A percentile compares a stretch with the other conserved stretches of the same genome.
Conservation (phyloP, 176 grass and related monocot species). For the Aegilops bicornis region DNA sequence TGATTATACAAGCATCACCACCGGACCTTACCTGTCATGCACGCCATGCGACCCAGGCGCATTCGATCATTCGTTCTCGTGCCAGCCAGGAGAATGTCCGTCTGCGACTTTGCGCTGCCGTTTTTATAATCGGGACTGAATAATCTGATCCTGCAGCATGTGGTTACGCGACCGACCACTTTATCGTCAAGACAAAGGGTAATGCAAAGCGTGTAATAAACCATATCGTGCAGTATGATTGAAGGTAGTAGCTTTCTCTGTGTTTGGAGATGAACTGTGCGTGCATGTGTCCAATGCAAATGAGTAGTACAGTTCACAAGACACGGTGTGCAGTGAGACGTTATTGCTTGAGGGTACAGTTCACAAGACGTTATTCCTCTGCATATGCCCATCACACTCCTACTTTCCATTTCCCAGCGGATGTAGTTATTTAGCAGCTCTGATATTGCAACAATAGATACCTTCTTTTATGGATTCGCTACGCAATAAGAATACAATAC, state of each 20-base stretch:
- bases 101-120: not conserved
- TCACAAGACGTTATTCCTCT: no score
- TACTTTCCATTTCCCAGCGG: not conserved
- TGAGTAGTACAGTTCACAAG: not conserved
- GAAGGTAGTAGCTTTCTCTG: not conserved
- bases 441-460: not conserved
- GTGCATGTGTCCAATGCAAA: not conserved
- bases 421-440: not conserved
- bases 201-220: not conserved
- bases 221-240: slow-evolving; percentile 10
- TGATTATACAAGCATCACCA: slow-evolving; percentile 23
- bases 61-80: slow-evolving; percentile 20
- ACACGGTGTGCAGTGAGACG: not conserved
- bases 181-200: not conserved
- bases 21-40: slow-evolving; percentile 32
- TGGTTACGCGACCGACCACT: slow-evolving; percentile 18
- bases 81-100: slow-evolving; percentile 46
- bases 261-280: slow-evolving; percentile 23
- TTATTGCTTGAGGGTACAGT: not conserved
- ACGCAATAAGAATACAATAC: not conserved
- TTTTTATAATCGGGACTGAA: not conserved
- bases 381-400: not conserved
- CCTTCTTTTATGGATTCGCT: slow-evolving; percentile 3
- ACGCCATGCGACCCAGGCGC: slow-evolving; percentile 9
- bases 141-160: slow-evolving; percentile 29